Evolutionary conservation across 352 stramenopile species (phyloP), one percentile per base, ranked within the genome.

Genomic region (Phytopythium sindhum): DNA sequence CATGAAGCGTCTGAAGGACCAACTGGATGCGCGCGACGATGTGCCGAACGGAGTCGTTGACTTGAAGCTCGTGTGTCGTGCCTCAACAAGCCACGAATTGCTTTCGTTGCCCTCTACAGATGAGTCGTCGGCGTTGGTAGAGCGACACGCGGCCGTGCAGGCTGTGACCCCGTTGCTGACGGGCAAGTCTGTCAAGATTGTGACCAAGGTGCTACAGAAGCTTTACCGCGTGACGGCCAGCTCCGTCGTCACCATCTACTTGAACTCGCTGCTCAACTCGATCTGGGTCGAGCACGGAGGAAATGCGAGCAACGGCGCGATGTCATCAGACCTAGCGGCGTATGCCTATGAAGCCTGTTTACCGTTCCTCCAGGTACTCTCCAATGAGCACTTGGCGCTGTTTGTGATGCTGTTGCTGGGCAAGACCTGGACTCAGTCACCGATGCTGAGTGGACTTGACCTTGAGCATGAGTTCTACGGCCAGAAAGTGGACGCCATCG

Each of bases 131-230:
- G 33, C 47, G 17, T 19, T 28, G 5, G 47, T 12, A 4, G 71
- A 67, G 47, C 61, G 69, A 7, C 50, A 75, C 7, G 39, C 65
- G 10, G 83, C 85, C 1, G 69, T 89, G 37, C 53, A 78, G 54
- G 80, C 79, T 4, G 74, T 78, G 23, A 61, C 70, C 0, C 79
- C 82, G 0, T 77, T 89, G 56, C 64, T 93, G 19, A 91, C 62
- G 14, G 65, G 58, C 54, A 81, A 84, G 31, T 84, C 75, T 5
- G 80, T 93, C 66, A 91, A 91, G 58, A 68, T 86, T 47, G 65
- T 89, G 19, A 91, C 81, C 0, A 93, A 91, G 56, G 78, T 93
- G 23, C 60, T 93, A 47, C 81, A 86, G 54, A 90, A 89, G 45
- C 45, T 91, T 7, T 73, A 91, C 55, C 69, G 70, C 23, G 74